A percentile compares a stretch with the other conserved stretches of the same genome.
phyloP scores from a whole-genome alignment of 352 stramenopile genomes.

The Phytophthora tubulina region DNA sequence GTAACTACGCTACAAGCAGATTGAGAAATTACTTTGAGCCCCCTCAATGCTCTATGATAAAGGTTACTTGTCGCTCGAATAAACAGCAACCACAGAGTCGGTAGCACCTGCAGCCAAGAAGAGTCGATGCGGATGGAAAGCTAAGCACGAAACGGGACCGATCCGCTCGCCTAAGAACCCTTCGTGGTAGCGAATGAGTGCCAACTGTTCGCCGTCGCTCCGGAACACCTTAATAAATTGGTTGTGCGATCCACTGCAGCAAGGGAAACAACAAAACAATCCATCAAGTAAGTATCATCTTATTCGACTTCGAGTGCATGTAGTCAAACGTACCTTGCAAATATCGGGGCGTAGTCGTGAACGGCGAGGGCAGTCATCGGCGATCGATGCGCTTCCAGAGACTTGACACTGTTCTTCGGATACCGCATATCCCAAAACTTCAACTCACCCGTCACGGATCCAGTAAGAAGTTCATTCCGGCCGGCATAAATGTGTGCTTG shows the following conservation, averaged over 20 bases:
- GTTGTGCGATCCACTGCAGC: conserved; percentile 94
- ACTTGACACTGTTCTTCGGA: conserved; percentile 81
- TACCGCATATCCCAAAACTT: conserved; percentile 98
- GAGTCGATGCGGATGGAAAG: conserved; percentile 97
- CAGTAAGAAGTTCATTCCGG: conserved; percentile 93
- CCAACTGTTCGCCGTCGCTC: conserved; percentile 88
- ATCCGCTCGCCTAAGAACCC: conserved; percentile 97
- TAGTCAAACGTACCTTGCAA: conserved; percentile 87
- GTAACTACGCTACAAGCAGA: neutral
- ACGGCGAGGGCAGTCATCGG: conserved; percentile 97
- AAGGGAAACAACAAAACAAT: conserved; percentile 1
- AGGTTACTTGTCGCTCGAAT: conserved; percentile 80
- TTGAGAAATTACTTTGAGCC: neutral
- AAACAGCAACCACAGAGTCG: conserved; percentile 97
- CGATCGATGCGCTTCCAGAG: conserved; percentile 91
- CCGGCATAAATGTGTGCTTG: conserved; percentile 86
- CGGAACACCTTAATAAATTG: conserved; percentile 99
- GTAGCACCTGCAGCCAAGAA: conserved; percentile 95
- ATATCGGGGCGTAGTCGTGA: conserved; percentile 96
- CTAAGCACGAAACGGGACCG: conserved; percentile 96
- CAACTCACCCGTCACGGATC: conserved; percentile 94
- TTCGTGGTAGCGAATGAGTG: conserved; percentile 95
- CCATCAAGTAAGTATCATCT: conserved; percentile 6
- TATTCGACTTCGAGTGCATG: neutral
- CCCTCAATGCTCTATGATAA: neutral